These are phyloP conservation scores for Phyllosticta paracitricarpa DNA, from an alignment of 2,329 filamentous ascomycete species.

Conservation along the genomic window DNA sequence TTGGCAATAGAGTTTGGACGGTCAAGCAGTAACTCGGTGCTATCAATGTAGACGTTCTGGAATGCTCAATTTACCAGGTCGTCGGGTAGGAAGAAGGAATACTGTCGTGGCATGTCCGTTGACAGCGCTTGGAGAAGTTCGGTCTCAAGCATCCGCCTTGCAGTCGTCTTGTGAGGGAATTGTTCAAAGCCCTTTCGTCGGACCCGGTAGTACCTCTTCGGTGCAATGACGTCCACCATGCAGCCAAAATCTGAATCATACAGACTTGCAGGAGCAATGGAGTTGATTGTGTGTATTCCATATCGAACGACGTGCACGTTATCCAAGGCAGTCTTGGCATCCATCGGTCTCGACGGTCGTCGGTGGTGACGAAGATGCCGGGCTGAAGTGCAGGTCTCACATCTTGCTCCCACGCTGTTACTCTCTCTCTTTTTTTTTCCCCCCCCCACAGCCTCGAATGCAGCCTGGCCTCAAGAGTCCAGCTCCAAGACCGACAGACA, in stretches of 20 bases:
- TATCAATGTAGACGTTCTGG: background rate
- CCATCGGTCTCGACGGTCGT: background rate
- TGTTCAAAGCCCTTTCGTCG: background rate
- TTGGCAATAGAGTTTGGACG: background rate
- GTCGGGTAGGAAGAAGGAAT: background rate
- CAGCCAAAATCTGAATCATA: background rate
- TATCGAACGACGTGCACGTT: background rate
- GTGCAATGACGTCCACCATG: background rate
- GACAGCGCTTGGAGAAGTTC: background rate
- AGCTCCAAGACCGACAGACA: background rate
- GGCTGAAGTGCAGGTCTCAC: background rate
- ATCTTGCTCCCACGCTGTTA: background rate
- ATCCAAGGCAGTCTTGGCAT: background rate
- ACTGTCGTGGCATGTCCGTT: background rate
- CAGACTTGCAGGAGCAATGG: background rate
- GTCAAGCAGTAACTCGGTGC: background rate
- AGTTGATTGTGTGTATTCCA: background rate
- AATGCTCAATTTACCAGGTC: background rate
- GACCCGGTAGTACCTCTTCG: background rate
- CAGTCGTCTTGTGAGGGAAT: background rate
- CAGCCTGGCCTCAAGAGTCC: background rate
- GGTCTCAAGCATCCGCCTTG: background rate
- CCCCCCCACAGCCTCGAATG: background rate
- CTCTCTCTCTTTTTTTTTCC: too few species aligned
- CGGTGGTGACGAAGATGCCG: background rate